phyloP scores from a whole-genome alignment of 2,329 filamentous ascomycete genomes.

The Stachybotrys chlorohalonatus region DNA sequence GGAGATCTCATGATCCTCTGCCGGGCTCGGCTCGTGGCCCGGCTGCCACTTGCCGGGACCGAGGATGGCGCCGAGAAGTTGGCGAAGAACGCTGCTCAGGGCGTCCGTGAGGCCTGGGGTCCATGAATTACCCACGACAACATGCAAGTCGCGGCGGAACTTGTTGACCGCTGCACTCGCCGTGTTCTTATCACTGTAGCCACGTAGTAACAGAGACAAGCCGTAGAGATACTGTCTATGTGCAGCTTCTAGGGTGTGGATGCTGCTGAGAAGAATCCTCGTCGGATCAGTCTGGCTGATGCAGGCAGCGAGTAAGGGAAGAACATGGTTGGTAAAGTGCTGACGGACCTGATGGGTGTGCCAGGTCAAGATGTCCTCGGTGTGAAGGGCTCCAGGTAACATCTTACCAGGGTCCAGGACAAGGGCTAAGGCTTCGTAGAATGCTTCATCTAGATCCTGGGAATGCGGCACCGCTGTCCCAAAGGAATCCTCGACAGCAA shows the following conservation, averaged over 20 bases:
- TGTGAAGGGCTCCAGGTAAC: conserved; percentile 40
- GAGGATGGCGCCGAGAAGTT: conserved; percentile 42
- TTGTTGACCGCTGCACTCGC: conserved; percentile 31
- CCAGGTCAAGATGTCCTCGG: conserved; percentile 50
- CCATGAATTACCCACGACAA: conserved; percentile 55
- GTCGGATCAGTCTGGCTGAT: conserved; percentile 29
- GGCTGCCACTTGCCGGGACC: conserved; percentile 14
- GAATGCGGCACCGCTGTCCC: conserved; percentile 35
- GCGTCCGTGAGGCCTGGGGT: conserved; percentile 43
- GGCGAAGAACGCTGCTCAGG: conserved; percentile 43
- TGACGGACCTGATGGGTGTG: conserved; percentile 51
- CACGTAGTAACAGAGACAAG: conserved; percentile 40
- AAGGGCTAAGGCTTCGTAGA: conserved; percentile 43
- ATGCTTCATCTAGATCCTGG: conserved; percentile 32
- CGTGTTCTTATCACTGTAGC: conserved; percentile 27
- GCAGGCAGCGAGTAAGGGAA: conserved; percentile 44
- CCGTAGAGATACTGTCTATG: conserved; percentile 49
- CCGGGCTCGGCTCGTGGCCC: conserved; percentile 5
- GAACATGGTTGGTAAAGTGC: conserved; percentile 51
- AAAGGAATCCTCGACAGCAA: conserved; percentile 45
- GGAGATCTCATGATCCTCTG: conserved; percentile 19
- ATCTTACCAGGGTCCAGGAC: conserved; percentile 38
- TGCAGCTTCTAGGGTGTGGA: conserved; percentile 51
- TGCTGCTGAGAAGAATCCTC: conserved; percentile 40
- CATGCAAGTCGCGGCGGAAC: conserved; percentile 54